These are phyloP conservation scores for Pseudopediastrum boryanum DNA, from an alignment of 139 green algal species.

Conservation along the genomic window DNA sequence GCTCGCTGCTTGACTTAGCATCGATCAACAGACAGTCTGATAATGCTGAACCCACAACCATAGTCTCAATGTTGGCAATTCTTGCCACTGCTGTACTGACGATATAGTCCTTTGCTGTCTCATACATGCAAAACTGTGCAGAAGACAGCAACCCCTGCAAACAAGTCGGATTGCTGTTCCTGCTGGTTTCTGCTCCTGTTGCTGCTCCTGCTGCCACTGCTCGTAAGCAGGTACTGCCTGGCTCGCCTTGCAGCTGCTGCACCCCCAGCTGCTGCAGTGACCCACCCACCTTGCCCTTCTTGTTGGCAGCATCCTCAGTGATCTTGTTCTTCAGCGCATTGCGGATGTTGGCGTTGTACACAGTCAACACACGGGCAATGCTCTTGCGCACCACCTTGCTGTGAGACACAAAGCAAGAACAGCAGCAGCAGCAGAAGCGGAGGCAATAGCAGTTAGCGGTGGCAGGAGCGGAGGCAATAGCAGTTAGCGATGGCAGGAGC, in stretches of 20 bases:
- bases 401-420: slow-evolving; percentile 12
- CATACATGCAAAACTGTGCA: too few relatives aligned
- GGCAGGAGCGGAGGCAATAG: neutral
- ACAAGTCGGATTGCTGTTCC: neutral
- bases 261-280: neutral
- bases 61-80: too few relatives aligned
- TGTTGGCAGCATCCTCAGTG: slow-evolving; percentile 71
- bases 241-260: neutral
- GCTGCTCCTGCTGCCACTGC: too few relatives aligned
- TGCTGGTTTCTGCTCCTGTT: neutral
- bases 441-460: neutral
- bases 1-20: too few relatives aligned
- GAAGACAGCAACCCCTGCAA: too few relatives aligned
- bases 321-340: slow-evolving; percentile 71
- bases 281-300: slow-evolving; percentile 80
- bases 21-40: too few relatives aligned
- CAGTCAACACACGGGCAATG: slow-evolving; percentile 95
- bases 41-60: too few relatives aligned
- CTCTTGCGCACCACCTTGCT: slow-evolving; percentile 96
- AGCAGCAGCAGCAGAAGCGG: neutral
- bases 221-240: neutral
- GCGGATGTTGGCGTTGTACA: slow-evolving; percentile 94
- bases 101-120: too few relatives aligned
- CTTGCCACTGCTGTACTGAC: too few relatives aligned
- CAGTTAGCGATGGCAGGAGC: too few relatives aligned